Base-by-base conservation (phyloP, 257 asterid genomes). In the Lavandula angustifolia region DNA sequence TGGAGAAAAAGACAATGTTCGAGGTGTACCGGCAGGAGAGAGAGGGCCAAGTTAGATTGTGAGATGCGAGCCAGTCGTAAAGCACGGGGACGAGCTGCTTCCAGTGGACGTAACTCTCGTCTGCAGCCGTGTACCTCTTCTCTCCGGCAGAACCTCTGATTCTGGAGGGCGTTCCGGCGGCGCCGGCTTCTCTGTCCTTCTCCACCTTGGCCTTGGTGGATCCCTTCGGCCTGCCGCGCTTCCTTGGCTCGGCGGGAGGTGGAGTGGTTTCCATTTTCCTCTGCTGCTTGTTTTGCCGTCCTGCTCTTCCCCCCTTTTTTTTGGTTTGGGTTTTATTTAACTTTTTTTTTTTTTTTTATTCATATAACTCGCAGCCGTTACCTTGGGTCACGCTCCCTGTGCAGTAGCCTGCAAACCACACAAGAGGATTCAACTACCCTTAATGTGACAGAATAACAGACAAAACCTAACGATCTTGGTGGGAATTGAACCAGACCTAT, bases 141-240 rank as follows among this genome's bases (percentile, higher is more conserved):
- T 72, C 81, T 44, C 73, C 79, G 66, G 33, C 76, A 0, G 81
- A 73, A 17, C 82, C 84, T 67, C 80, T 77, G 79, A 72, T 80
- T 79, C 54, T 79, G n/a, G 71, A 67, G 10, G 73, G 75, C 37
- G 69, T 7, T 17, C 76, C 63, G 35, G 60, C 71, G 29, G 76
- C 43, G 73, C 68, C 52, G 40, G 80, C 40, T 33, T 84, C 98
- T 37, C 53, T 75, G 8, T 83, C 92, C 77, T 67, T 80, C 16
- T 82, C 27, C 27, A 22, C 27, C 27, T 22, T 22, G 1, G 27
- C 27, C 27, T 22, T 92, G 56, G 94, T 79, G 13, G 98, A 89
- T 31, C 96, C 96, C 88, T 80, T 89, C 40, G 99, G 99, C 61
- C 97, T 67, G 49, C 99, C 99, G 29, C 99, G 85, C 88, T 80